Percentiles rank a stretch among this genome's conserved stretches.
Evolutionary conservation across 164 flowering plant genomes (phyloP).

Genomic region (Vitis rotundifolia): DNA sequence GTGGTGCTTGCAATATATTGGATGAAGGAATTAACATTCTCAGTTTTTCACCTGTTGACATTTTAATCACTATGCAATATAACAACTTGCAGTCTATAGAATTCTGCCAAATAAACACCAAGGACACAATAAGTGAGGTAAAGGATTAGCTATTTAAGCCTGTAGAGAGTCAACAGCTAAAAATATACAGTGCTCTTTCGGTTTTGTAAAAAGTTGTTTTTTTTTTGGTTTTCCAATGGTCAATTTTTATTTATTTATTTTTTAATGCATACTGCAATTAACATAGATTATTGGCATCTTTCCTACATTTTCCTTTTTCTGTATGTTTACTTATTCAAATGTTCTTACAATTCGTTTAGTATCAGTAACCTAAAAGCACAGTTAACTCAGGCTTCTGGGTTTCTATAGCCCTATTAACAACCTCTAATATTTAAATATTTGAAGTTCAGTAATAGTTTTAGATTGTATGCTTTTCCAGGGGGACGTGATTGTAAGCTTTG

Average conservation of each 20-base stretch:
- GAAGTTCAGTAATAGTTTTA: conserved; percentile 5
- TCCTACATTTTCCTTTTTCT: background rate
- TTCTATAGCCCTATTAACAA: too few relatives aligned
- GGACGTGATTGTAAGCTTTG: conserved; percentile 95
- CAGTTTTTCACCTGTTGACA: background rate
- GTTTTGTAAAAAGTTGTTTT: background rate
- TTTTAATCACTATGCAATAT: too few relatives aligned
- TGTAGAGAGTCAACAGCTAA: background rate
- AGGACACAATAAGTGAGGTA: too few relatives aligned
- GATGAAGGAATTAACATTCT: too few relatives aligned
- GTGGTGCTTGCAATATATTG: background rate
- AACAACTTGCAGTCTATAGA: too few relatives aligned
- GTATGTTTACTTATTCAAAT: background rate
- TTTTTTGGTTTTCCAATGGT: background rate
- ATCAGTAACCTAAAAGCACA: background rate
- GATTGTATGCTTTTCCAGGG: conserved; percentile 59
- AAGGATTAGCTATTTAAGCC: too few relatives aligned
- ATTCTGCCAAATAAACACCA: too few relatives aligned
- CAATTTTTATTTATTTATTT: too few relatives aligned
- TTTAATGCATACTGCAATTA: background rate
- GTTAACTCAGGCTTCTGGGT: background rate
- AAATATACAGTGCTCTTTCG: background rate
- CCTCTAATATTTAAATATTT: background rate
- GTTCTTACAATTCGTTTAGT: background rate
- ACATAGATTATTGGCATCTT: background rate